Percentiles rank a stretch among this genome's conserved stretches.
These are phyloP conservation scores for Taiozyma sp. DNA, from an alignment of 1,139 yeast species.

Conservation along the genomic window DNA sequence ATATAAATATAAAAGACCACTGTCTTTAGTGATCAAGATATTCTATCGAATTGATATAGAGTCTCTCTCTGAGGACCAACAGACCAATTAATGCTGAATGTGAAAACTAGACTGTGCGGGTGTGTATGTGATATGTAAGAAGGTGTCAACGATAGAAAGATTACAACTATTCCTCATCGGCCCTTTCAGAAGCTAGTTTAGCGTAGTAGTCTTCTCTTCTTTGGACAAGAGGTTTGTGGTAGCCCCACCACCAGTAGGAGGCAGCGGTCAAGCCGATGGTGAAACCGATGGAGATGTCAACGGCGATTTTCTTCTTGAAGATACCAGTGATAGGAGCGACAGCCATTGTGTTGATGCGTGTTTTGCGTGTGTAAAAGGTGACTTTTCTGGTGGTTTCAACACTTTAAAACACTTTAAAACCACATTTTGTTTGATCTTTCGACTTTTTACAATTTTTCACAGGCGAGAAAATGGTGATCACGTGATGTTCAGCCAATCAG, in stretches of 20 bases:
- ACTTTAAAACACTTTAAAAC: no score
- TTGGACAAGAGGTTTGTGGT: slow-evolving; percentile 68
- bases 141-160: no score
- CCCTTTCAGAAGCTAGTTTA: slow-evolving; percentile 65
- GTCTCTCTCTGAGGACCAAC: not conserved
- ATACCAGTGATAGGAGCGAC: slow-evolving; percentile 89
- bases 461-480: not conserved
- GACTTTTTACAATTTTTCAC: not conserved
- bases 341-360: slow-evolving; percentile 43
- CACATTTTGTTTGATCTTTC: not conserved
- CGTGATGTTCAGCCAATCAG: slow-evolving; percentile 6
- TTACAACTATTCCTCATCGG: slow-evolving; percentile 29
- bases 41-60: not conserved
- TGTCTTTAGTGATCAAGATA: not conserved
- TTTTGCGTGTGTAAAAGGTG: not conserved
- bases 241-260: slow-evolving; percentile 66
- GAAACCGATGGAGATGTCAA: slow-evolving; percentile 71
- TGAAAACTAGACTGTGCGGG: not conserved
- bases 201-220: slow-evolving; percentile 87
- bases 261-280: slow-evolving; percentile 50
- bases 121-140: not conserved
- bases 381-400: not conserved
- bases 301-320: slow-evolving; percentile 75
- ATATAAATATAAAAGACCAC: not conserved
- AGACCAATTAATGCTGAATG: not conserved